These are phyloP conservation scores for Gossypium arboreum DNA, from an alignment of 345 rosid species.

Conservation along the genomic window DNA sequence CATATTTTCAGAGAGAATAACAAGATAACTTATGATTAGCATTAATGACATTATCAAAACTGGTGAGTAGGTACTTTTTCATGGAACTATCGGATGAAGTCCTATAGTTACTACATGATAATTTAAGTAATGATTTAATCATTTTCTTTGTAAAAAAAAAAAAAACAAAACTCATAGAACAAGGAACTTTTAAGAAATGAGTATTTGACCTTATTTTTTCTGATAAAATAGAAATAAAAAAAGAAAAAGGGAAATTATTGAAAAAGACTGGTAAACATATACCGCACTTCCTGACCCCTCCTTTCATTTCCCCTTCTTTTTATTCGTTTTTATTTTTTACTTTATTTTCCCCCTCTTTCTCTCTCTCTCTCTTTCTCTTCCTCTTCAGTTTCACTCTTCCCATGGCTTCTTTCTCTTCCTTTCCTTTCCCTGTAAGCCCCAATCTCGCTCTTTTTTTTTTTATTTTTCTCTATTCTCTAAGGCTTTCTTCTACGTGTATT, in stretches of 20 bases:
- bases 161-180: too few relatives aligned
- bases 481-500: neutral
- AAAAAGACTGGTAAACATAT: constrained; percentile 24
- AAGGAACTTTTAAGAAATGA: too few relatives aligned
- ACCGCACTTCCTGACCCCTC: constrained; percentile 5
- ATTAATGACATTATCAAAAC: too few relatives aligned
- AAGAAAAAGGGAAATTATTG: too few relatives aligned
- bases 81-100: fast-evolving
- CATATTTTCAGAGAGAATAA: fast-evolving
- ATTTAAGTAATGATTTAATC: too few relatives aligned
- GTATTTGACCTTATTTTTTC: too few relatives aligned
- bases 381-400: constrained; percentile 27
- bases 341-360: neutral
- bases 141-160: too few relatives aligned
- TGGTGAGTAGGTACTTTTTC: fast-evolving
- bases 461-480: neutral
- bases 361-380: neutral
- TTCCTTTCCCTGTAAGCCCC: constrained; percentile 35
- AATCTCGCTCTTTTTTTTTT: constrained; percentile 26
- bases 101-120: too few relatives aligned
- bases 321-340: constrained; percentile 1
- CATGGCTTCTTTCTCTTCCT: constrained; percentile 25
- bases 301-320: constrained; percentile 10
- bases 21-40: too few relatives aligned
- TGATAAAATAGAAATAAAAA: neutral